Evolutionary conservation across 2,329 filamentous ascomycete species (phyloP).

Genomic region (Chaetomiaceae sp.): DNA sequence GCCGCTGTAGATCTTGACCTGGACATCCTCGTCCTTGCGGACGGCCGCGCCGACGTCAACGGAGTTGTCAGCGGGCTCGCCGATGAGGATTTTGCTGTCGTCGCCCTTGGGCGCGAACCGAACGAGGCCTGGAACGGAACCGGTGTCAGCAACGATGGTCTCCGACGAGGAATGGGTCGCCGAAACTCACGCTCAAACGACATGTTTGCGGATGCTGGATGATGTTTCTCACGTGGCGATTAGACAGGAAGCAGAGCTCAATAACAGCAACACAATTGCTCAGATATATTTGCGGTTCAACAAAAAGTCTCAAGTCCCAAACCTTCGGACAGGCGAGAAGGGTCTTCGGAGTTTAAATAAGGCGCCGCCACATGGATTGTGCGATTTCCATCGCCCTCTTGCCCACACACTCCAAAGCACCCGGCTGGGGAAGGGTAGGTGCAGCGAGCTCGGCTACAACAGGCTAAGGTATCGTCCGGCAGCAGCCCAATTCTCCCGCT

Average conservation of each 20-base stretch:
- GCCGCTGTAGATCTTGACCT: conserved; percentile 54
- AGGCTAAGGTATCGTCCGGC: background rate
- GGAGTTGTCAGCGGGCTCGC: conserved; percentile 48
- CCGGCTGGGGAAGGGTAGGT: background rate
- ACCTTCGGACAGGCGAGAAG: background rate
- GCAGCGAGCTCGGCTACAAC: background rate
- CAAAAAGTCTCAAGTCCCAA: background rate
- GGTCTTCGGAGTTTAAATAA: conserved; percentile 11
- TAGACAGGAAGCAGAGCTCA: background rate
- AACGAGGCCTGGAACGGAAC: conserved; percentile 46
- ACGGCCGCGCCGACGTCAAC: conserved; percentile 56
- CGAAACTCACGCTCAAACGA: conserved; percentile 13
- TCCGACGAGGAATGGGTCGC: too few species aligned
- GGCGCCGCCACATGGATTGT: background rate
- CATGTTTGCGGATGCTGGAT: background rate
- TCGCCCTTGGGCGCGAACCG: conserved; percentile 54
- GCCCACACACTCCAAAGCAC: background rate
- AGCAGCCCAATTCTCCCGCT: background rate
- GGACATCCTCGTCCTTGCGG: conserved; percentile 52
- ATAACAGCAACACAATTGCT: background rate
- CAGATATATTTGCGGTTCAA: background rate
- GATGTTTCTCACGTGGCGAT: background rate
- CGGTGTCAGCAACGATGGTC: background rate
- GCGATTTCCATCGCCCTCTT: background rate
- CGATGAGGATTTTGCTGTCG: conserved; percentile 47